A percentile compares a stretch with the other conserved stretches of the same genome.
Evolutionary conservation across 176 grass and related monocot genomes (phyloP).

Genomic region (Lolium rigidum): DNA sequence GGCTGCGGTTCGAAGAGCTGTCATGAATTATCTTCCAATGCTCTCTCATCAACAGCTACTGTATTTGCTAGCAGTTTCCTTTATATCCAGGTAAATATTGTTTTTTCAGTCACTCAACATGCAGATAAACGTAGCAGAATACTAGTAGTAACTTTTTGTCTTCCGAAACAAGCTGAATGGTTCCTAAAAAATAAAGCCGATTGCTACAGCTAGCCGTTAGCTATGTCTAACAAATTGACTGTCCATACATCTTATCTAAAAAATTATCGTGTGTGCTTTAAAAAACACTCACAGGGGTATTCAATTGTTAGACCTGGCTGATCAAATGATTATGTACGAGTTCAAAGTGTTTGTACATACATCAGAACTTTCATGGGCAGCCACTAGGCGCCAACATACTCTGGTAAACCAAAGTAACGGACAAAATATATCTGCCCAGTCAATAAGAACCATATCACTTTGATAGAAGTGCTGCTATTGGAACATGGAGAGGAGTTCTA

Average conservation of each 20-base stretch:
- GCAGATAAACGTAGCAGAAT: neutral
- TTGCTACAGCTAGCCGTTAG: neutral
- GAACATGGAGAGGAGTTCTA: neutral
- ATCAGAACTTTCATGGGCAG: neutral
- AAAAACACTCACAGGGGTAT: neutral
- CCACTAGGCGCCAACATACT: neutral
- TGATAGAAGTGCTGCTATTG: neutral
- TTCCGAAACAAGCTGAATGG: neutral
- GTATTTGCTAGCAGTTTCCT: constrained; percentile 93
- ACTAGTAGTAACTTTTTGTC: neutral
- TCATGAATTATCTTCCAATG: constrained; percentile 99
- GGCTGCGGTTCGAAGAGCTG: constrained; percentile 90
- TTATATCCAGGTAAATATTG: constrained; percentile 80
- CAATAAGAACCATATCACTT: neutral
- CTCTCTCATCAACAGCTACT: constrained; percentile 98
- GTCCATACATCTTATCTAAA: neutral
- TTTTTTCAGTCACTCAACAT: neutral
- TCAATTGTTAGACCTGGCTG: neutral
- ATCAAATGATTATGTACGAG: constrained; percentile 6
- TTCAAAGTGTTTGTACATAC: neutral
- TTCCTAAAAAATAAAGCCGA: neutral
- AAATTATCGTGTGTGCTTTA: neutral
- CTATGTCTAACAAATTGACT: neutral
- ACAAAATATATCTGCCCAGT: neutral
- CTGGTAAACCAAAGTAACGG: neutral